A percentile compares a stretch with the other conserved stretches of the same genome.
Conservation (phyloP, 257 asterid genomes). For the Scutellaria minor region DNA sequence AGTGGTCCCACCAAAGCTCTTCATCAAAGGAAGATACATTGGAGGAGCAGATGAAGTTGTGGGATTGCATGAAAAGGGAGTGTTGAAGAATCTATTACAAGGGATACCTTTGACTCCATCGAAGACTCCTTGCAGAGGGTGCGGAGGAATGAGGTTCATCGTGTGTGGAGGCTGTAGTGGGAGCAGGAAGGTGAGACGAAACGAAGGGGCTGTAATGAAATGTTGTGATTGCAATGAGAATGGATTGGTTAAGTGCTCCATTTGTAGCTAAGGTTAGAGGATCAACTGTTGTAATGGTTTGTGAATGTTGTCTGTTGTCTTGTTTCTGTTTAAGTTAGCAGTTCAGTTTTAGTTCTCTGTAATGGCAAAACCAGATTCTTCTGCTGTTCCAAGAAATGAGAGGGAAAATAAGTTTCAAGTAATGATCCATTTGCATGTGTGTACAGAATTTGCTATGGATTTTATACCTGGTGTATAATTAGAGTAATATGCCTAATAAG, state of each 20-base stretch:
- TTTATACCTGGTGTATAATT: too few species aligned
- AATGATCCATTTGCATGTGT: background rate
- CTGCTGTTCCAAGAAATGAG: slow-evolving; percentile 23
- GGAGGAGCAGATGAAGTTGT: slow-evolving; percentile 86
- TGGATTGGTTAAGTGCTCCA: slow-evolving; percentile 71
- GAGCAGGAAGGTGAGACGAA: slow-evolving; percentile 49
- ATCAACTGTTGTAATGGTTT: background rate
- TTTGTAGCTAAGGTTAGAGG: slow-evolving; percentile 50
- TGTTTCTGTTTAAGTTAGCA: background rate
- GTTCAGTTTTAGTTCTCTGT: background rate
- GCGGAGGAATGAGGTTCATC: slow-evolving; percentile 63
- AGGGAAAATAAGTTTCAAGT: background rate
- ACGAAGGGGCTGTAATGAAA: slow-evolving; percentile 37
- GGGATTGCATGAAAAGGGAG: slow-evolving; percentile 70
- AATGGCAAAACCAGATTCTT: background rate
- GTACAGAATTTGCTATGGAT: too few species aligned
- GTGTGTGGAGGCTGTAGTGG: slow-evolving; percentile 65
- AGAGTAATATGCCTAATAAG: too few species aligned
- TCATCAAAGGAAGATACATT: slow-evolving; percentile 60
- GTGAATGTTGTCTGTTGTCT: slow-evolving; percentile 23
- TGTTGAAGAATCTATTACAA: slow-evolving; percentile 45
- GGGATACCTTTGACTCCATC: slow-evolving; percentile 58
- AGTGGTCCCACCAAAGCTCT: slow-evolving; percentile 78
- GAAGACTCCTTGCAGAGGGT: slow-evolving; percentile 51
- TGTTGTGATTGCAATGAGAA: slow-evolving; percentile 80